Evolutionary conservation across 495 filamentous ascomycete genomes (phyloP).

Genomic region (Monascus purpureus): DNA sequence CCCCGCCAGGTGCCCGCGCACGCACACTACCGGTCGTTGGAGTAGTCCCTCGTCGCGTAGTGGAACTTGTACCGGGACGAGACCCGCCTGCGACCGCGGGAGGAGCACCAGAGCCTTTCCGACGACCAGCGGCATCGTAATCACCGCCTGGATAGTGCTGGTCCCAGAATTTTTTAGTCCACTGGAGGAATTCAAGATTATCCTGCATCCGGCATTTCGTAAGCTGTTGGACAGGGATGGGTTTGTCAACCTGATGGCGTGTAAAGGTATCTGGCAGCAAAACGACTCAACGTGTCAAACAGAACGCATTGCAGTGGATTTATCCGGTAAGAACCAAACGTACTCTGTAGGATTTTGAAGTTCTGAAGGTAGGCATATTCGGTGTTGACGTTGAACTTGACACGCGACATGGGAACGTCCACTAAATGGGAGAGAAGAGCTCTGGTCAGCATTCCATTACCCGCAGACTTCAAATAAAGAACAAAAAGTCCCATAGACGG

Average conservation of each 20-base stretch:
- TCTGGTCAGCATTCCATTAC: too few species aligned
- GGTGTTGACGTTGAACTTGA: constrained; percentile 95
- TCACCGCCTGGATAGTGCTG: constrained; percentile 94
- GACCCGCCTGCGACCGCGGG: constrained; percentile 28
- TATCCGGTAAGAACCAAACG: constrained; percentile 17
- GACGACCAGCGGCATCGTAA: constrained; percentile 75
- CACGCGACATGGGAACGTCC: constrained; percentile 89
- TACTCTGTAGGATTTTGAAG: constrained; percentile 93
- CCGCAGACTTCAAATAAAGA: too few species aligned
- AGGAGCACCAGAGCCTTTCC: constrained; percentile 64
- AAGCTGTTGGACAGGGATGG: constrained; percentile 73
- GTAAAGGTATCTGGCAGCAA: constrained; percentile 58
- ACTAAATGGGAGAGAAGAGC: constrained; percentile 28
- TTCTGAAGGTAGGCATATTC: constrained; percentile 98
- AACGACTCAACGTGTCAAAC: constrained; percentile 1
- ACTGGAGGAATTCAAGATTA: constrained; percentile 98
- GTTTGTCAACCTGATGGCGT: constrained; percentile 71
- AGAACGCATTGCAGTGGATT: constrained; percentile 1
- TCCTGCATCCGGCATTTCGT: constrained; percentile 99
- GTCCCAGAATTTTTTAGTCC: constrained; percentile 93
- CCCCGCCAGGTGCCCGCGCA: constrained; percentile 35
- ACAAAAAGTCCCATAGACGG: constrained; percentile 4
- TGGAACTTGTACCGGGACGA: constrained; percentile 28
- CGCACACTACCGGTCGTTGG: constrained; percentile 50
- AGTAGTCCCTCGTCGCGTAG: constrained; percentile 57